Base-by-base conservation (phyloP, 495 filamentous ascomycete genomes). In the Neurospora sp. region DNA sequence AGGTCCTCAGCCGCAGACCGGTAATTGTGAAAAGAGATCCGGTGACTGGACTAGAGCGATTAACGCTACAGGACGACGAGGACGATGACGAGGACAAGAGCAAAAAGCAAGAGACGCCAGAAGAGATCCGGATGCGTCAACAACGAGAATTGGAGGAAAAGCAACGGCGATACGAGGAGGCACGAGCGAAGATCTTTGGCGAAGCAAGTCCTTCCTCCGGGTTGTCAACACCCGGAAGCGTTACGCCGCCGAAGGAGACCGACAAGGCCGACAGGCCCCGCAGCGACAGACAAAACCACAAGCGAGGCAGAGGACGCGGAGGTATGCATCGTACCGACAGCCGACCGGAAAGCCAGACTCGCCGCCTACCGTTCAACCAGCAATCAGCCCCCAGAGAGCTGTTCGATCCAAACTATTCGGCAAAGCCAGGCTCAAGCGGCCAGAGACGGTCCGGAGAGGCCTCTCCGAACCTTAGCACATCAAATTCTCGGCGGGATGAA, bases 161-260 rank as follows among this genome's bases (percentile, higher is more conserved):
- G 84, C 90, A 95, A 82, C 89, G 89, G 69, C 92, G 90, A 69
- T 97, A 97, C 78, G 90, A 94, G 70, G 94, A 97, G 81, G 92
- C 87, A 3, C 86, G 94, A 14, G 91, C 94, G 76, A 89, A 90
- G 78, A 87, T 97, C n/a, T 94, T 97, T 79, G 93, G 93, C 31
- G 84, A 84, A 20, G 88, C 90, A 8, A 86, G 86, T 53, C 87
- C 90, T 3, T 81, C 83, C 3, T 83, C 84, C 3, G 80, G 82
- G 0, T 78, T 80, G 40, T 81, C 83, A 37, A 77, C 83, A 2
- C 82, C 84, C 0, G 88, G 90, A 16, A 88, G 82, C 73, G 84
- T 86, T 1, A 93, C 91, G 10, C 90, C 91, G 10, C 89, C 90
- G n/a, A 81, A 78, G 40, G 75, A 77, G 61, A 78, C 80, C 77